Evolutionary conservation across 2,329 filamentous ascomycete genomes (phyloP).

Genomic region (Alternaria atra): DNA sequence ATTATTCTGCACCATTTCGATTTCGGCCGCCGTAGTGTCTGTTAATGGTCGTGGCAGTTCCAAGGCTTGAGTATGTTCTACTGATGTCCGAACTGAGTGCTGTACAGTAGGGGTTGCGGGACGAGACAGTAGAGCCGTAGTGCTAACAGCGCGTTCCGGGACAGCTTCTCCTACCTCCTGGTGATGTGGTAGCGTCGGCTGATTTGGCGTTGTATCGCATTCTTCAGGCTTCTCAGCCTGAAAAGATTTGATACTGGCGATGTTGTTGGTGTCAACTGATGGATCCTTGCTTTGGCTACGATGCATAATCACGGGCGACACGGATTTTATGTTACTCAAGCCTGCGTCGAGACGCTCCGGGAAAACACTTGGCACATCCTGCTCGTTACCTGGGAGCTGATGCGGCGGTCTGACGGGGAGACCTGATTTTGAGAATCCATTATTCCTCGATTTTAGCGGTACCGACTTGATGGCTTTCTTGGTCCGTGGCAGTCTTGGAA

Average conservation of each 20-base stretch:
- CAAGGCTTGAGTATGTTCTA: not conserved
- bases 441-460: not conserved
- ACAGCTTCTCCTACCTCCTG: not conserved
- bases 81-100: not conserved
- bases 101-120: not conserved
- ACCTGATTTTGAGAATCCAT: not conserved
- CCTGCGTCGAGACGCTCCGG: not conserved
- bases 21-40: not conserved
- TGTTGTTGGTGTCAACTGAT: not conserved
- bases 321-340: not conserved
- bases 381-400: not conserved
- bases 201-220: not conserved
- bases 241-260: not conserved
- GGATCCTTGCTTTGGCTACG: not conserved
- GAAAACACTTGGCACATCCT: not conserved
- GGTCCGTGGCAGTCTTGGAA: not conserved
- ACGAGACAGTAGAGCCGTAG: not conserved
- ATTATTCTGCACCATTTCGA: not conserved
- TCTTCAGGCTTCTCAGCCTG: not conserved
- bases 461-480: conserved; percentile 17
- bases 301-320: not conserved
- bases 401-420: not conserved
- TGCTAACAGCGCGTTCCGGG: not conserved
- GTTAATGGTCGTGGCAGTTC: not conserved
- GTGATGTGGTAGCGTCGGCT: not conserved